Evolutionary conservation across 108 stramenopile species (phyloP).

Genomic region (Conticribra weissflogii): DNA sequence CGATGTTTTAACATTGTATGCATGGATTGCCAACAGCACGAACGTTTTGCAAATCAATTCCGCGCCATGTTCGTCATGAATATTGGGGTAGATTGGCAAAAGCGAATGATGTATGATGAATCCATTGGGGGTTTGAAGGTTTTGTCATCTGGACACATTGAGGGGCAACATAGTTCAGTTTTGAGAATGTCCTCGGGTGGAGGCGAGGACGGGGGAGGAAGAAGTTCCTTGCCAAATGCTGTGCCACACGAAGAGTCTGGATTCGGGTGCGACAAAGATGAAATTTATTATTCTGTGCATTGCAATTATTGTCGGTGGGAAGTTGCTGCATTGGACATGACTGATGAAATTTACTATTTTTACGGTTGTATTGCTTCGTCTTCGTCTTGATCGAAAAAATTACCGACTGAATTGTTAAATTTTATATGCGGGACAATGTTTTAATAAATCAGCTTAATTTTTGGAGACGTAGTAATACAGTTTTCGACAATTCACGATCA

Average conservation of each 20-base stretch:
- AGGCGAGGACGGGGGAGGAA: not conserved
- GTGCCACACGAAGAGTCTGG: constrained; percentile 20
- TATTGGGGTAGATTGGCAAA: constrained; percentile 76
- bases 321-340: constrained; percentile 84
- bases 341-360: constrained; percentile 90
- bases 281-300: constrained; percentile 70
- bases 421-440: too few relatives aligned
- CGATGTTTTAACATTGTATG: constrained; percentile 87
- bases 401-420: too few relatives aligned
- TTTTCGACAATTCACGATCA: too few relatives aligned
- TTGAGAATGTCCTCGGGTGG: too few relatives aligned
- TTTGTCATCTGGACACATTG: not conserved
- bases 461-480: too few relatives aligned
- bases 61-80: constrained; percentile 94
- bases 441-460: too few relatives aligned
- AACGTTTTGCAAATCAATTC: constrained; percentile 77
- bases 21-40: constrained; percentile 91
- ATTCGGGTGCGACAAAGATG: constrained; percentile 10
- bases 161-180: too few relatives aligned
- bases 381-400: too few relatives aligned
- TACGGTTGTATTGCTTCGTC: constrained; percentile 78
- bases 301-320: constrained; percentile 78
- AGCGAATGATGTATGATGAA: constrained; percentile 61
- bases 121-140: constrained; percentile 46
- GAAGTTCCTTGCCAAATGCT: constrained; percentile 15